A percentile compares a stretch with the other conserved stretches of the same genome.
phyloP scores from a whole-genome alignment of 768 basidiomycete species.

The Xerocomellus chrysenteron region DNA sequence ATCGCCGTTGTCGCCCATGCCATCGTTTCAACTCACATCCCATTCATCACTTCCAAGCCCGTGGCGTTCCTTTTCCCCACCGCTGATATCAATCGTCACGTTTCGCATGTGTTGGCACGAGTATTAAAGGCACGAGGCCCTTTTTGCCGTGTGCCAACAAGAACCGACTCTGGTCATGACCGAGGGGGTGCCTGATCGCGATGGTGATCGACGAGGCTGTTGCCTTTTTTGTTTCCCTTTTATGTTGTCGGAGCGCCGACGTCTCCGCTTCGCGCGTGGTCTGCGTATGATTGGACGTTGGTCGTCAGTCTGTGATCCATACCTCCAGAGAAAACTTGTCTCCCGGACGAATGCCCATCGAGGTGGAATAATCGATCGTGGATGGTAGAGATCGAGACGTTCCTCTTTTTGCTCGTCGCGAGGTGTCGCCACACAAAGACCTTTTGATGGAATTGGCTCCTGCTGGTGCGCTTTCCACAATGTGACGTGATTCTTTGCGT shows the following conservation, averaged over 20 bases:
- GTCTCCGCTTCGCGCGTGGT: neutral
- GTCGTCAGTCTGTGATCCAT: neutral
- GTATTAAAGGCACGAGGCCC: constrained; percentile 4
- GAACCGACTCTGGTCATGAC: neutral
- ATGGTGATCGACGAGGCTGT: constrained; percentile 11
- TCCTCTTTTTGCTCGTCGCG: neutral
- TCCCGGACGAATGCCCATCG: neutral
- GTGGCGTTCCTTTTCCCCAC: neutral
- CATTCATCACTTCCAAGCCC: neutral
- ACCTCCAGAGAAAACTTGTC: neutral
- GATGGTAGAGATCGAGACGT: too few relatives aligned
- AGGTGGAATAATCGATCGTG: neutral
- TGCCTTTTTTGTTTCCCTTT: neutral
- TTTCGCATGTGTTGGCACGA: neutral
- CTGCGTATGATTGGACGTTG: neutral
- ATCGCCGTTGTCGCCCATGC: neutral
- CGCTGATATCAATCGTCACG: neutral
- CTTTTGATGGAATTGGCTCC: neutral
- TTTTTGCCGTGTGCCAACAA: neutral
- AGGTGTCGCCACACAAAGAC: neutral
- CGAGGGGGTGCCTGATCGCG: constrained; percentile 12
- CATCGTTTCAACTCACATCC: neutral
- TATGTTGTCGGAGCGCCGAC: constrained; percentile 1
- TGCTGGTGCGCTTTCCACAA: neutral
- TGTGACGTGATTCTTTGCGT: neutral